phyloP scores from a whole-genome alignment of 495 filamentous ascomycete genomes.

The Annulohypoxylon bovei region DNA sequence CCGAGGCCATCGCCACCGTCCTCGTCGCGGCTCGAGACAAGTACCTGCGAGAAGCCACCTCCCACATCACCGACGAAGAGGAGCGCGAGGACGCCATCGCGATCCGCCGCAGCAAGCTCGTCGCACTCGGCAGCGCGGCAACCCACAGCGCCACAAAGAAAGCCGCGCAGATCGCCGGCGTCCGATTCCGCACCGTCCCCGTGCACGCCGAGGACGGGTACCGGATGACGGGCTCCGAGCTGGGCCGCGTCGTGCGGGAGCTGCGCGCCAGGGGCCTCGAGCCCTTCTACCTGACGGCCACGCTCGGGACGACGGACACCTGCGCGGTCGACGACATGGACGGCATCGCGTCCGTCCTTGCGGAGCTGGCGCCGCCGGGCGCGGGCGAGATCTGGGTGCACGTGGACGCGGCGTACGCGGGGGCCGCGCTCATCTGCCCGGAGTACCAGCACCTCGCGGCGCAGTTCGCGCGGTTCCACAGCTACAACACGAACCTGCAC shows the following conservation, averaged over 20 bases:
- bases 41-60: conserved; percentile 68
- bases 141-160: conserved; percentile 88
- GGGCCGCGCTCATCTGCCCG: conserved; percentile 80
- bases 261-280: conserved; percentile 70
- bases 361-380: conserved; percentile 62
- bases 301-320: conserved; percentile 85
- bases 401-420: conserved; percentile 96
- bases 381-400: conserved; percentile 78
- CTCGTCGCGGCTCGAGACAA: conserved; percentile 92
- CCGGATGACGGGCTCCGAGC: conserved; percentile 71
- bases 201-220: conserved; percentile 70
- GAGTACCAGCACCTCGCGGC: conserved; percentile 78
- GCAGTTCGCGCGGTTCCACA: conserved; percentile 75
- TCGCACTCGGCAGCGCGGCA: conserved; percentile 82
- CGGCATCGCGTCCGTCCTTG: conserved; percentile 71
- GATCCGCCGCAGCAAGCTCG: conserved; percentile 72
- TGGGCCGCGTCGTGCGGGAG: conserved; percentile 69
- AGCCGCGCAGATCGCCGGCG: conserved; percentile 85
- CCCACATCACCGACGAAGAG: conserved; percentile 62
- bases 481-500: conserved; percentile 96
- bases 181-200: conserved; percentile 74
- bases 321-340: conserved; percentile 86
- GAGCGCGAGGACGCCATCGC: conserved; percentile 73
- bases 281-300: conserved; percentile 89
- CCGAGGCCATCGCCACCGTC: conserved; percentile 85